These are phyloP conservation scores for Myxozyma neglecta DNA, from an alignment of 805 yeast species.

Conservation along the genomic window DNA sequence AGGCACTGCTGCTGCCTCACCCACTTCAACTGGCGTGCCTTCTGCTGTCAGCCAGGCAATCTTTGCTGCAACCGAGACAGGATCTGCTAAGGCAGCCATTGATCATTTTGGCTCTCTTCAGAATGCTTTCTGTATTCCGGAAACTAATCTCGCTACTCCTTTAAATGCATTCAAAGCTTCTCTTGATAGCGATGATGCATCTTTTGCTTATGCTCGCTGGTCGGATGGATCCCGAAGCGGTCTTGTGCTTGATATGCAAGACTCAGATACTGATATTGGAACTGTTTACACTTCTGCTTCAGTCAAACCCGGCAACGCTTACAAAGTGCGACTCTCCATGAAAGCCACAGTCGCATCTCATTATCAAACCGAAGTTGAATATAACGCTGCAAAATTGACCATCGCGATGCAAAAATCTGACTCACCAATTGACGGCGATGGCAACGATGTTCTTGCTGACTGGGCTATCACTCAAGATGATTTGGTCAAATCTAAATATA, in stretches of 20 bases:
- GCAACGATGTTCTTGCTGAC: background rate
- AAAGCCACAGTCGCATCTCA: background rate
- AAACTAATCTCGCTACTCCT: background rate
- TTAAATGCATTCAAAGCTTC: background rate
- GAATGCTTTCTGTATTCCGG: conserved; percentile 1
- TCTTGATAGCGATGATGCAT: background rate
- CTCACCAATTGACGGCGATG: background rate
- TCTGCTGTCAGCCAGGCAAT: background rate
- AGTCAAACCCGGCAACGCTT: background rate
- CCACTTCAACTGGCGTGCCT: background rate
- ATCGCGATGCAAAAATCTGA: background rate
- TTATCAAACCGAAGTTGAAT: background rate
- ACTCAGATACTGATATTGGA: background rate
- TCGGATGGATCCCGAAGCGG: conserved; percentile 8
- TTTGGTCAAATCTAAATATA: background rate
- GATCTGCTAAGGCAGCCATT: background rate
- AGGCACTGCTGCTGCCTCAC: background rate
- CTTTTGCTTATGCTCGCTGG: conserved; percentile 5
- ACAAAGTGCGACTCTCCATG: conserved; percentile 1
- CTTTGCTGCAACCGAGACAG: background rate
- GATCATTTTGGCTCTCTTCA: background rate
- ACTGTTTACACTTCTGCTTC: conserved; percentile 1
- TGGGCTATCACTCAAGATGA: conserved; percentile 2
- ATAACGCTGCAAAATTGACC: background rate
- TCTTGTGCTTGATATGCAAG: background rate